phyloP scores from a whole-genome alignment of 768 basidiomycete species.

The Suillus placidus region DNA sequence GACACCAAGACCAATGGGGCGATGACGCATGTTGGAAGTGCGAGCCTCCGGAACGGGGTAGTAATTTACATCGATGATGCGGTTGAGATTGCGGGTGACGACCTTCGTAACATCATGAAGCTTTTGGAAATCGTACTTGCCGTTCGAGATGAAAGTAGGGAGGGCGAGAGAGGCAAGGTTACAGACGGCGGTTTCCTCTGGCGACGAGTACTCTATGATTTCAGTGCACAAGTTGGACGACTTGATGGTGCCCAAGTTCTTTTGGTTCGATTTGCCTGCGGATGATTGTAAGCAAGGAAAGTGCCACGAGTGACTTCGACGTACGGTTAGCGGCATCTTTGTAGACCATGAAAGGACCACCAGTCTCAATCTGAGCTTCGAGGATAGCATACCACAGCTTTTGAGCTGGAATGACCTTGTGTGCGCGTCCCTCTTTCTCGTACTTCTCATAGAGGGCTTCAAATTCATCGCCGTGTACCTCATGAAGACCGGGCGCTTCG shows the following conservation, averaged over 20 bases:
- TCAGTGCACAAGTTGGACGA: conserved; percentile 99
- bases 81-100: conserved; percentile 90
- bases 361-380: conserved; percentile 97
- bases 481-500: conserved; percentile 88
- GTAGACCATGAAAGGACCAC: conserved; percentile 99
- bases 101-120: conserved; percentile 94
- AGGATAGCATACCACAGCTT: conserved; percentile 98
- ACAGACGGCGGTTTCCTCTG: conserved; percentile 97
- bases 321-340: conserved; percentile 93
- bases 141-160: conserved; percentile 84
- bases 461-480: conserved; percentile 90
- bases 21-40: conserved; percentile 94
- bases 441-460: conserved; percentile 84
- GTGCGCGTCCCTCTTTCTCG: conserved; percentile 86
- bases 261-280: conserved; percentile 94
- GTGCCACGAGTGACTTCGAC: conserved; percentile 29
- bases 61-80: conserved; percentile 93
- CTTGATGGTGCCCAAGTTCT: conserved; percentile 98
- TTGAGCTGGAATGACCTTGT: conserved; percentile 87
- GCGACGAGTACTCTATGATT: conserved; percentile 97
- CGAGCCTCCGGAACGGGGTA: conserved; percentile 93
- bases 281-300: conserved; percentile 3
- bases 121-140: conserved; percentile 90
- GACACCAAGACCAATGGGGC: conserved; percentile 96
- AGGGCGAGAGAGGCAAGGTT: conserved; percentile 97